Conservation (phyloP, 2,329 filamentous ascomycete genomes). For the Aspergillus caelatus region DNA sequence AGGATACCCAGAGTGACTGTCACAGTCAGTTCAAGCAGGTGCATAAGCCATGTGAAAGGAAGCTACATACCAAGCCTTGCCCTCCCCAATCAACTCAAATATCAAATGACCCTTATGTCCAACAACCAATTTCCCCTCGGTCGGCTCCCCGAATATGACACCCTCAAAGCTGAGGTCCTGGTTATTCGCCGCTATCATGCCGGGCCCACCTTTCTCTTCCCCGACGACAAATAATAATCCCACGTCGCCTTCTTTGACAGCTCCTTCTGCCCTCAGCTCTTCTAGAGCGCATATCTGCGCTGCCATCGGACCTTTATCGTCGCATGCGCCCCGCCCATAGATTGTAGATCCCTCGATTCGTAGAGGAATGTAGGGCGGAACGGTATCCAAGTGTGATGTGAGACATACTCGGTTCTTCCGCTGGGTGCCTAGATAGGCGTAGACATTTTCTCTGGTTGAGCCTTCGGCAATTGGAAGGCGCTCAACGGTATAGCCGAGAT, state of each 20-base stretch:
- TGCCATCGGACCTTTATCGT: slow-evolving; percentile 66
- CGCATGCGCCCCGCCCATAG: slow-evolving; percentile 68
- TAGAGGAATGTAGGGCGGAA: slow-evolving; percentile 74
- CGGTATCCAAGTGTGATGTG: slow-evolving; percentile 51
- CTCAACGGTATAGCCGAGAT: slow-evolving; percentile 41
- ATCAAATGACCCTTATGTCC: slow-evolving; percentile 55
- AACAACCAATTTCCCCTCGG: slow-evolving; percentile 55
- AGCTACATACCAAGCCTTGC: slow-evolving; percentile 19
- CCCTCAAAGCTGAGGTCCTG: slow-evolving; percentile 48
- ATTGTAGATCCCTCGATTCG: slow-evolving; percentile 54
- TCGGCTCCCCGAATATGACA: slow-evolving; percentile 59
- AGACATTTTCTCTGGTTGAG: slow-evolving; percentile 42
- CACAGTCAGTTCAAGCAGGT: background rate
- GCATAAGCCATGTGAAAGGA: background rate
- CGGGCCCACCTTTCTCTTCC: slow-evolving; percentile 59
- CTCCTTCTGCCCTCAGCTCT: slow-evolving; percentile 50
- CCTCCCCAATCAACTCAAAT: slow-evolving; percentile 34
- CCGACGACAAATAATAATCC: slow-evolving; percentile 66
- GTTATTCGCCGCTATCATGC: slow-evolving; percentile 56
- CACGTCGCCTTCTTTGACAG: slow-evolving; percentile 54
- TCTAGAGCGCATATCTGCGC: slow-evolving; percentile 72
- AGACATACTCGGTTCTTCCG: slow-evolving; percentile 35
- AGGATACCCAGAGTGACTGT: slow-evolving; percentile 42
- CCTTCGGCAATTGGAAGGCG: slow-evolving; percentile 36
- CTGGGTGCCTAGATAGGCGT: slow-evolving; percentile 40